Conservation (phyloP, 371 early-diverging fungal species). For the Rhizomucor miehei region DNA sequence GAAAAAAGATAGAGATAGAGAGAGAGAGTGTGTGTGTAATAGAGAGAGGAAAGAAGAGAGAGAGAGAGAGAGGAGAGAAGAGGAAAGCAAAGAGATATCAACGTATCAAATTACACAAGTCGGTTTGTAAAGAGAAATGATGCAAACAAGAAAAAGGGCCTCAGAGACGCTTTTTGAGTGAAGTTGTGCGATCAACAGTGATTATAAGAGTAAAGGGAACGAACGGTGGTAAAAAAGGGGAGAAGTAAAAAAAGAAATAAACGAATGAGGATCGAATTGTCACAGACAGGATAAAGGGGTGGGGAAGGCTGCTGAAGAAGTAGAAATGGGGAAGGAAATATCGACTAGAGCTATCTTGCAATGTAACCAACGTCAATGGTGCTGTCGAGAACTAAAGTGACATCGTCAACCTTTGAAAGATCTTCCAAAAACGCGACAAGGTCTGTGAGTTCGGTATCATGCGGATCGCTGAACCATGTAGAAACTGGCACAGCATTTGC, state of each 20-base stretch:
- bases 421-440: constrained; percentile 92
- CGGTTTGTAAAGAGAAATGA: constrained; percentile 5
- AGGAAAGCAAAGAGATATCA: not conserved
- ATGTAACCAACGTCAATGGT: constrained; percentile 4
- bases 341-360: not conserved
- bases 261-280: too few relatives aligned
- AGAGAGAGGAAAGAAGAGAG: not conserved
- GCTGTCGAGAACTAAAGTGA: constrained; percentile 75
- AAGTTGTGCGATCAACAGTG: too few relatives aligned
- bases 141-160: constrained; percentile 3
- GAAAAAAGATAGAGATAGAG: not conserved
- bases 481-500: constrained; percentile 95
- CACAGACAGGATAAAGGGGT: too few relatives aligned
- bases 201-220: too few relatives aligned
- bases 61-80: not conserved
- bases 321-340: not conserved
- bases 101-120: too few relatives aligned
- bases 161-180: too few relatives aligned
- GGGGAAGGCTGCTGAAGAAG: not conserved
- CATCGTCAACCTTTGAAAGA: constrained; percentile 83
- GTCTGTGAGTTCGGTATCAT: constrained; percentile 93
- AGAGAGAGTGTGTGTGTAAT: too few relatives aligned
- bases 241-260: constrained; percentile 4
- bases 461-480: constrained; percentile 95
- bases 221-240: not conserved